These are phyloP conservation scores for Pythium dissotocum DNA, from an alignment of 352 stramenopile genomes.

Conservation along the genomic window DNA sequence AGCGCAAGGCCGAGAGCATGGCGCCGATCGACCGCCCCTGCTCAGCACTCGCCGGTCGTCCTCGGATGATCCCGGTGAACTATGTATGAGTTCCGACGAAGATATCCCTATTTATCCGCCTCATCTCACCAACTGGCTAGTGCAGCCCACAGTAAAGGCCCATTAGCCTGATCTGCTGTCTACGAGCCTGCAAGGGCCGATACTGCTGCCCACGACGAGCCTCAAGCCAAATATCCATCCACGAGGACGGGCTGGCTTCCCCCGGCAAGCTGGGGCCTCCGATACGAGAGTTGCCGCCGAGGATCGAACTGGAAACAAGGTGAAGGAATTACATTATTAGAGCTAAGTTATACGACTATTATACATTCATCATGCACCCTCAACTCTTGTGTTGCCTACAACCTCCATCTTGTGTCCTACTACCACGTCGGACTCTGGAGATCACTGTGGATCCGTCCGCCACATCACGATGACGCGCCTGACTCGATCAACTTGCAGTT, in stretches of 20 bases:
- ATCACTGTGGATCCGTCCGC: too few relatives aligned
- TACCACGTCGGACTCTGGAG: background rate
- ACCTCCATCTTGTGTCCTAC: background rate
- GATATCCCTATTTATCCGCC: constrained; percentile 24
- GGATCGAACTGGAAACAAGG: background rate
- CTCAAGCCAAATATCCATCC: background rate
- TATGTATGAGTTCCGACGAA: constrained; percentile 35
- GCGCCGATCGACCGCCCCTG: constrained; percentile 32
- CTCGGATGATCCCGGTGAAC: constrained; percentile 51
- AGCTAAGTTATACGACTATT: constrained; percentile 22
- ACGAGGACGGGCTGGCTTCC: background rate
- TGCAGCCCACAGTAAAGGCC: background rate
- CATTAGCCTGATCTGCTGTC: background rate
- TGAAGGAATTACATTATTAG: constrained; percentile 21
- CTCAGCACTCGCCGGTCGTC: constrained; percentile 34
- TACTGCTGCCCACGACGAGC: background rate
- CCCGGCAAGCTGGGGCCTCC: background rate
- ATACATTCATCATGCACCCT: background rate
- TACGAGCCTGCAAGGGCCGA: background rate
- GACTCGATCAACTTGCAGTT: too few relatives aligned
- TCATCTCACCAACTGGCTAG: background rate
- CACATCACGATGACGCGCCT: too few relatives aligned
- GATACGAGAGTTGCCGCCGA: background rate
- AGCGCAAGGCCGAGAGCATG: constrained; percentile 31
- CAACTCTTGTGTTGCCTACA: background rate